phyloP scores from a whole-genome alignment of 139 green algal genomes.

The Desmodesmus armatus region DNA sequence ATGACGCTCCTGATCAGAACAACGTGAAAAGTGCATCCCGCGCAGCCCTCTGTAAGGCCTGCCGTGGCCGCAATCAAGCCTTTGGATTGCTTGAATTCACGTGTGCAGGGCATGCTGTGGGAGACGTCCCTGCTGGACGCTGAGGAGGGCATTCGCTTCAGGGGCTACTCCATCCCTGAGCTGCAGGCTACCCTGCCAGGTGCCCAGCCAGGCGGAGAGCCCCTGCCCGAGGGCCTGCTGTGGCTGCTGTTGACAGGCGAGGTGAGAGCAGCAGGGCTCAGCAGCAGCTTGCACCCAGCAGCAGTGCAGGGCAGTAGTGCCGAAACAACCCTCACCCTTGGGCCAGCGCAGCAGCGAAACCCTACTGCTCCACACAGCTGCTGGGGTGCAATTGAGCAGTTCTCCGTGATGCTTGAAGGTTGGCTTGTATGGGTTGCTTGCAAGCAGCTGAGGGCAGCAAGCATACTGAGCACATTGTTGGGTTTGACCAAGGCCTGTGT shows the following conservation, averaged over 20 bases:
- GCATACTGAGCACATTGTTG: not conserved
- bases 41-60: no score
- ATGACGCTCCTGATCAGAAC: not conserved
- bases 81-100: no score
- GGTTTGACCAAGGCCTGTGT: not conserved
- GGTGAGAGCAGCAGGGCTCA: constrained; percentile 51
- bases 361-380: no score
- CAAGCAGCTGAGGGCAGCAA: not conserved
- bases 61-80: no score
- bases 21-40: not conserved
- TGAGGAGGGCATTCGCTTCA: constrained; percentile 98
- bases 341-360: no score
- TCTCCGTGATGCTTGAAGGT: no score
- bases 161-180: constrained; percentile 95
- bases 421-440: not conserved
- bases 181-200: constrained; percentile 86
- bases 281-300: not conserved
- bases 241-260: constrained; percentile 98
- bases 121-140: constrained; percentile 97
- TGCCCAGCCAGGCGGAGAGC: constrained; percentile 83
- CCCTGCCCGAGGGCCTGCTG: constrained; percentile 96
- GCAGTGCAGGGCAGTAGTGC: not conserved
- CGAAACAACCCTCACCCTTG: no score
- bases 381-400: no score
- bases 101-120: constrained; percentile 96